Evolutionary conservation across 352 stramenopile species (phyloP).

Genomic region (Pythium periplocum): DNA sequence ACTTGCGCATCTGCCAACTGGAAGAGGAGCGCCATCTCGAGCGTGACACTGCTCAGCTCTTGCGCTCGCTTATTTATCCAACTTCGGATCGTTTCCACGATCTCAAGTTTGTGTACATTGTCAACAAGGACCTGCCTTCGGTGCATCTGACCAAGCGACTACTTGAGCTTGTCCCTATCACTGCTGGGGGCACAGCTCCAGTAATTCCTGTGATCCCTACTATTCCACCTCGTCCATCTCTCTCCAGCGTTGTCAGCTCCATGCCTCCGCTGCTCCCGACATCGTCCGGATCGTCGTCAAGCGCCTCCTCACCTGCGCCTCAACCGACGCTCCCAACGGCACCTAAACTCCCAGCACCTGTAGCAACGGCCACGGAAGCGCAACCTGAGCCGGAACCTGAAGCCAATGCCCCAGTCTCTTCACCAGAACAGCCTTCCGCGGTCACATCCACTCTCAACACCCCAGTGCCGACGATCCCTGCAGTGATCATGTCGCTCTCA

Average conservation of each 20-base stretch:
- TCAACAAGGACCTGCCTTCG: constrained; percentile 79
- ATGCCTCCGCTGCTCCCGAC: background rate
- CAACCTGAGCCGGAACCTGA: no score
- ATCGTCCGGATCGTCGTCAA: constrained; percentile 11
- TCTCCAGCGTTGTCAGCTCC: constrained; percentile 1
- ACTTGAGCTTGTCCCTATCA: constrained; percentile 61
- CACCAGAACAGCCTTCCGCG: no score
- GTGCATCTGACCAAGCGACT: constrained; percentile 74
- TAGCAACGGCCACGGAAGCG: no score
- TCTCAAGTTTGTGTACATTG: constrained; percentile 84
- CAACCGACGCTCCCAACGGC: no score
- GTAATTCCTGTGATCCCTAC: constrained; percentile 22
- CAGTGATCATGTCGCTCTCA: background rate
- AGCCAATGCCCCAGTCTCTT: no score
- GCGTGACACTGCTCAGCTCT: constrained; percentile 60
- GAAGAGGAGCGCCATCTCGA: constrained; percentile 71
- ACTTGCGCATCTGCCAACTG: constrained; percentile 69
- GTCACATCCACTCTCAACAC: background rate
- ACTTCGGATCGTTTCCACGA: constrained; percentile 82
- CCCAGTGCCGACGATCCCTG: background rate
- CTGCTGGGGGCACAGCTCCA: constrained; percentile 23
- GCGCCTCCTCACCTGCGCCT: no score
- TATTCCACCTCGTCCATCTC: constrained; percentile 5
- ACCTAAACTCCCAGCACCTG: no score
- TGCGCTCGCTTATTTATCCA: constrained; percentile 77